Evolutionary conservation across 768 basidiomycete species (phyloP).

Genomic region (Clitopilus passeckerianus): DNA sequence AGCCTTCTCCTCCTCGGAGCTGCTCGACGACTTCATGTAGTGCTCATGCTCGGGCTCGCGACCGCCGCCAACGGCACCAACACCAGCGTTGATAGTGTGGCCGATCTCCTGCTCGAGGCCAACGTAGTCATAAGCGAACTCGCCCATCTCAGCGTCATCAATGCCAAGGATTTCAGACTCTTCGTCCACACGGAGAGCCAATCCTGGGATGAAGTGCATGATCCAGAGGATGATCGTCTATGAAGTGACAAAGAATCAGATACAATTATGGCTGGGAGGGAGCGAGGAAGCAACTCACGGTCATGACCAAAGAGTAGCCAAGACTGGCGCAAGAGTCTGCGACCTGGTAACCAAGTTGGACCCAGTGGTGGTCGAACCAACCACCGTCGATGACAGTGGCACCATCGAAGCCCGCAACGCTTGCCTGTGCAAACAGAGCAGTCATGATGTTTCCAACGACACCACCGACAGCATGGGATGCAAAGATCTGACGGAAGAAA

Average conservation of each 20-base stretch:
- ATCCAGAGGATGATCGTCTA: constrained; percentile 80
- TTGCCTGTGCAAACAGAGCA: constrained; percentile 80
- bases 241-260: neutral
- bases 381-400: constrained; percentile 64
- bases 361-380: constrained; percentile 80
- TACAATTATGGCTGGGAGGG: neutral
- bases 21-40: neutral
- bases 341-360: constrained; percentile 83
- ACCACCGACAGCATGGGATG: constrained; percentile 77
- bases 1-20: constrained; percentile 4
- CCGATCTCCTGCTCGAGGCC: constrained; percentile 61
- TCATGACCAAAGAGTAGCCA: constrained; percentile 71
- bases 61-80: constrained; percentile 15
- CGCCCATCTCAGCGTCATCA: constrained; percentile 88
- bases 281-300: constrained; percentile 36
- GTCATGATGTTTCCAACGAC: constrained; percentile 81
- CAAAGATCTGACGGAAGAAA: constrained; percentile 66
- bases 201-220: constrained; percentile 84
- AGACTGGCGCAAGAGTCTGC: constrained; percentile 68
- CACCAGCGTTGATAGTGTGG: constrained; percentile 20
- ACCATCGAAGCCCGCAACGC: constrained; percentile 80
- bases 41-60: constrained; percentile 21
- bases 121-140: constrained; percentile 86
- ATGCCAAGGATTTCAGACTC: constrained; percentile 78
- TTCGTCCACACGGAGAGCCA: constrained; percentile 63